Evolutionary conservation across 2,329 filamentous ascomycete species (phyloP).

Genomic region (Tolypocladium paradoxum): DNA sequence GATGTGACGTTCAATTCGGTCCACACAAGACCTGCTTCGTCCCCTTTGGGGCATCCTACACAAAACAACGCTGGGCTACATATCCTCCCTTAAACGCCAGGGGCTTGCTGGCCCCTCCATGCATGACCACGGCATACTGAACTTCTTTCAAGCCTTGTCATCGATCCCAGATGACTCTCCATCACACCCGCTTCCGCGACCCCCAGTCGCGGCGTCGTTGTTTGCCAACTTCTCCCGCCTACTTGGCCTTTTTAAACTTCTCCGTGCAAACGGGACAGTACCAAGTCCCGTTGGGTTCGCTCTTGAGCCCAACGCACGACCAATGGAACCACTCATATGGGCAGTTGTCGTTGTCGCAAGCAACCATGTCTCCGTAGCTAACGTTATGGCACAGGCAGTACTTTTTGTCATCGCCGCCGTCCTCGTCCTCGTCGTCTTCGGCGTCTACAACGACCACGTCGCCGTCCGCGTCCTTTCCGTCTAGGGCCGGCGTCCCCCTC

Average conservation of each 20-base stretch:
- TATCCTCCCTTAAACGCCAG: not conserved
- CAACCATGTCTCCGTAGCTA: constrained; percentile 81
- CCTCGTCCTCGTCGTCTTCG: constrained; percentile 50
- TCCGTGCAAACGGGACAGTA: constrained; percentile 53
- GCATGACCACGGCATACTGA: not conserved
- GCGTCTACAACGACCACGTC: constrained; percentile 46
- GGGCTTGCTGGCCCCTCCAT: not conserved
- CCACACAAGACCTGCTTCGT: not conserved
- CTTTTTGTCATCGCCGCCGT: constrained; percentile 66
- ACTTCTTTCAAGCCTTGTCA: not conserved
- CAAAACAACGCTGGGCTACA: not conserved
- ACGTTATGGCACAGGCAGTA: constrained; percentile 79
- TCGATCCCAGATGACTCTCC: not conserved
- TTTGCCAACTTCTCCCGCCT: not conserved
- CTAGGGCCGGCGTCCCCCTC: constrained; percentile 19
- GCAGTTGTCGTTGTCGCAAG: constrained; percentile 75
- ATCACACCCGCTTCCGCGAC: not conserved
- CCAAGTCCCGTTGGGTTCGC: constrained; percentile 57
- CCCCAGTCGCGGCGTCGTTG: not conserved
- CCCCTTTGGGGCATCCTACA: not conserved
- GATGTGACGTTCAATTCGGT: not conserved
- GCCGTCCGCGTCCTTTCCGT: constrained; percentile 30
- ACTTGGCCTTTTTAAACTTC: constrained; percentile 32
- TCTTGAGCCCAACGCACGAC: constrained; percentile 59
- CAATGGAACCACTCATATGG: constrained; percentile 84